Base-by-base conservation (phyloP, 345 rosid genomes). In the Conringia planisiliqua region DNA sequence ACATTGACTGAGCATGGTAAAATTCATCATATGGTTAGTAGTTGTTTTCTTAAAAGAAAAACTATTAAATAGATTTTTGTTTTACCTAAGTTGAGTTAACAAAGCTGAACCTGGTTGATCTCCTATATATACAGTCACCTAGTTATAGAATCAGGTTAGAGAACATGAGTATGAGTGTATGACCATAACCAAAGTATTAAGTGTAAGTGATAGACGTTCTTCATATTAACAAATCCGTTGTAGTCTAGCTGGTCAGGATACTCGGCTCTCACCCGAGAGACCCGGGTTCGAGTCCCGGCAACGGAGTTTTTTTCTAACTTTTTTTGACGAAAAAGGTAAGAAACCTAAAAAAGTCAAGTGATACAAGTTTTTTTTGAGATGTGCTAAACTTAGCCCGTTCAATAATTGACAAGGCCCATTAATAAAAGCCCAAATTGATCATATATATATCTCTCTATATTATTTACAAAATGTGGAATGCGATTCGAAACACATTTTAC, bases 221-320 rank as follows among this genome's bases (percentile, higher is more conserved):
- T n/a, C 0, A n/a, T 0, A n/a, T 22, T 22, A 22, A 56, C 32
- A 32, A 51, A 52, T 52, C 79, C 79, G 68, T 68, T 70, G 82
- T 79, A 79, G 82, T 79, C 82, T 79, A 83, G 93, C 48, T 66
- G 88, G 89, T 86, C 43, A 85, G 90, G 91, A 84, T 86, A 86
- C 83, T 86, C 82, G 89, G 88, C 91, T 86, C 86, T 86, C 96
- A 81, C 86, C 84, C 84, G 85, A 85, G 80, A 75, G 89, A 83
- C 86, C 85, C 86, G 60, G 75, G 75, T 71, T 71, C 68, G 39
- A 71, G 20, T 48, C 60, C 51, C 60, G 68, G 68, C 75, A 60
- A 47, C 59, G 60, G 60, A 71, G 59, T 14, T 71, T 0, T 29
- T 4, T 26, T 54, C n/a, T n/a, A n/a, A n/a, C n/a, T n/a, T n/a